Percentiles rank a stretch among this genome's conserved stretches.
These are phyloP conservation scores for Ochetophila trinervis DNA, from an alignment of 306 rosid species.

Conservation along the genomic window DNA sequence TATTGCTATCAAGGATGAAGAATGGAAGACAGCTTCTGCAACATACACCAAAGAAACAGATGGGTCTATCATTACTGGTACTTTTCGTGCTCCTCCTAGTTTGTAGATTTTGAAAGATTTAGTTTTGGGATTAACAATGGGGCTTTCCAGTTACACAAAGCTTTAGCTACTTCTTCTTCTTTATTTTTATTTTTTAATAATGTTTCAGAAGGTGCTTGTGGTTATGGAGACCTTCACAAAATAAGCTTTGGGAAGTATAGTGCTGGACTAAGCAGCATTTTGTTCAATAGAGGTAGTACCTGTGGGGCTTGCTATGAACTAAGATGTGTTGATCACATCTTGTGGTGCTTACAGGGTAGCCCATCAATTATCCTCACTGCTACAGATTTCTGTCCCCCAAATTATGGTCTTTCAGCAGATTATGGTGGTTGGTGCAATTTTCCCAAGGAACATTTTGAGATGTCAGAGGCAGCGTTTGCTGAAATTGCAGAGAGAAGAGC, in stretches of 20 bases:
- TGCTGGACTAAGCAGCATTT: constrained; percentile 80
- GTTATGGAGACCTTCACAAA: constrained; percentile 89
- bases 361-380: constrained; percentile 83
- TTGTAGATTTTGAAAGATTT: background rate
- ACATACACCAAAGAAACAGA: constrained; percentile 72
- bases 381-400: constrained; percentile 95
- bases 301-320: constrained; percentile 97
- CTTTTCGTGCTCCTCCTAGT: constrained; percentile 29
- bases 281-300: constrained; percentile 79
- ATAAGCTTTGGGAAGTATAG: constrained; percentile 71
- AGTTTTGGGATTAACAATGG: background rate
- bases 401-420: constrained; percentile 75
- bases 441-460: constrained; percentile 87
- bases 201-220: constrained; percentile 98
- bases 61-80: constrained; percentile 77
- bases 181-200: background rate
- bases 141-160: background rate
- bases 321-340: constrained; percentile 89
- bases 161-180: background rate
- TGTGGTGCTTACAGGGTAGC: constrained; percentile 91
- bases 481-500: constrained; percentile 78
- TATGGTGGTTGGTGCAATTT: constrained; percentile 99
- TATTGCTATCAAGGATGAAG: constrained; percentile 41
- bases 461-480: constrained; percentile 80
- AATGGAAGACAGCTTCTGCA: constrained; percentile 89